These are phyloP conservation scores for Verticillium zaregamsianum DNA, from an alignment of 2,329 filamentous ascomycete genomes.

Conservation along the genomic window DNA sequence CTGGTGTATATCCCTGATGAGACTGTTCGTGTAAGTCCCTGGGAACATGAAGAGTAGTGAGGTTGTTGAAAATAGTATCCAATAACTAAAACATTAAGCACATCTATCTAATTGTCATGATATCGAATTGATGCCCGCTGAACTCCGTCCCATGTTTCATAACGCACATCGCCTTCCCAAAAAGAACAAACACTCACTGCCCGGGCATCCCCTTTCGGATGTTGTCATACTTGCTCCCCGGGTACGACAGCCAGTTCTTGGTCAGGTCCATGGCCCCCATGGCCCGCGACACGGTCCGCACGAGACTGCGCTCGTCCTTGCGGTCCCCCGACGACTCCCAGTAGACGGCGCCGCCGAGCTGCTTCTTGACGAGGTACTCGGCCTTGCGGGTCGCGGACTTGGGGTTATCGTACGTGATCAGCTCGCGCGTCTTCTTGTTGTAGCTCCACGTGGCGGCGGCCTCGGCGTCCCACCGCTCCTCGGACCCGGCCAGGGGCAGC, in stretches of 20 bases:
- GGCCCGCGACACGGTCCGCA: slow-evolving; percentile 42
- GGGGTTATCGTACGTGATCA: slow-evolving; percentile 68
- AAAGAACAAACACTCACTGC: background rate
- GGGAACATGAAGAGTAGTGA: background rate
- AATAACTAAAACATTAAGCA: background rate
- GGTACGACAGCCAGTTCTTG: slow-evolving; percentile 51
- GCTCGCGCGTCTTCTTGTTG: slow-evolving; percentile 49
- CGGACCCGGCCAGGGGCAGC: slow-evolving; percentile 58
- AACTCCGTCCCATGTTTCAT: background rate
- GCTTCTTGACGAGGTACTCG: slow-evolving; percentile 53
- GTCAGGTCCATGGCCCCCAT: slow-evolving; percentile 45
- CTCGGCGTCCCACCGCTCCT: slow-evolving; percentile 50
- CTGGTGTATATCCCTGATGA: too few species aligned
- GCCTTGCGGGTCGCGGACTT: slow-evolving; percentile 57
- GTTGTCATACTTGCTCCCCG: slow-evolving; percentile 55
- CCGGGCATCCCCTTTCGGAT: slow-evolving; percentile 35
- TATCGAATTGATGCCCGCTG: background rate
- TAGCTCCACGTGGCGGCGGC: slow-evolving; percentile 70
- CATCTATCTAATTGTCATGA: background rate
- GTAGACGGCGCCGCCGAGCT: slow-evolving; percentile 75
- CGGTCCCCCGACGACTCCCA: slow-evolving; percentile 76
- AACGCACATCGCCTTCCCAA: background rate
- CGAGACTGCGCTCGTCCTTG: slow-evolving; percentile 49
- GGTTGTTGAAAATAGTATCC: background rate
- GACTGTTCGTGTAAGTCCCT: too few species aligned